Conservation (phyloP, 192 early-diverging fungal genomes). For the Glomus cerebriforme region DNA sequence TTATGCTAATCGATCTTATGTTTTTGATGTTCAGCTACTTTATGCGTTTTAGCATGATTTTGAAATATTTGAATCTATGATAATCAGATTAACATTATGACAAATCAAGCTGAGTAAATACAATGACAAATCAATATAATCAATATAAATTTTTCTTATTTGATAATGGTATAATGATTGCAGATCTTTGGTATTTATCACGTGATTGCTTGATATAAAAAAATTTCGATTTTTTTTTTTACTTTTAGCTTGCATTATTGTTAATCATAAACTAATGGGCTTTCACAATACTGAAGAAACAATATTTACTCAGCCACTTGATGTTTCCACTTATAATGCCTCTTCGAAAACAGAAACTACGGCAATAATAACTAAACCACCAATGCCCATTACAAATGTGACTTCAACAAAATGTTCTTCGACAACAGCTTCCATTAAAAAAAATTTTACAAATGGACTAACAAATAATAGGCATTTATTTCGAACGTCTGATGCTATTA, state of each 20-base stretch:
- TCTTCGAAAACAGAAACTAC: neutral
- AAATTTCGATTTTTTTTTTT: neutral
- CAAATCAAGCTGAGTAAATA: neutral
- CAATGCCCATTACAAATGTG: neutral
- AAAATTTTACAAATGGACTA: conserved; percentile 23
- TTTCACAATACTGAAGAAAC: neutral
- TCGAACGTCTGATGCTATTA: neutral
- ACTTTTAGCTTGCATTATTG: too few relatives aligned
- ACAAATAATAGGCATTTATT: neutral
- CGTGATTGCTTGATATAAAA: neutral
- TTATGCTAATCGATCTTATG: too few relatives aligned
- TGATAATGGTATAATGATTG: neutral
- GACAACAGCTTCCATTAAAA: neutral
- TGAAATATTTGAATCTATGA: too few relatives aligned
- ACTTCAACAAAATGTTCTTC: conserved; percentile 16
- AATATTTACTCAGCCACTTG: conserved; percentile 7
- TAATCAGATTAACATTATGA: neutral
- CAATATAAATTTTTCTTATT: neutral
- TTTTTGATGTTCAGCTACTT: too few relatives aligned
- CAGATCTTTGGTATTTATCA: neutral
- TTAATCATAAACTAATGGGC: conserved; percentile 9
- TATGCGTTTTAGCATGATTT: too few relatives aligned
- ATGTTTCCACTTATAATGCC: conserved; percentile 12
- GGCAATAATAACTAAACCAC: neutral
- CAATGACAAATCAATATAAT: too few relatives aligned